Conservation (phyloP, 1,284 basidiomycete genomes). For the Apiotrichum brassicae region DNA sequence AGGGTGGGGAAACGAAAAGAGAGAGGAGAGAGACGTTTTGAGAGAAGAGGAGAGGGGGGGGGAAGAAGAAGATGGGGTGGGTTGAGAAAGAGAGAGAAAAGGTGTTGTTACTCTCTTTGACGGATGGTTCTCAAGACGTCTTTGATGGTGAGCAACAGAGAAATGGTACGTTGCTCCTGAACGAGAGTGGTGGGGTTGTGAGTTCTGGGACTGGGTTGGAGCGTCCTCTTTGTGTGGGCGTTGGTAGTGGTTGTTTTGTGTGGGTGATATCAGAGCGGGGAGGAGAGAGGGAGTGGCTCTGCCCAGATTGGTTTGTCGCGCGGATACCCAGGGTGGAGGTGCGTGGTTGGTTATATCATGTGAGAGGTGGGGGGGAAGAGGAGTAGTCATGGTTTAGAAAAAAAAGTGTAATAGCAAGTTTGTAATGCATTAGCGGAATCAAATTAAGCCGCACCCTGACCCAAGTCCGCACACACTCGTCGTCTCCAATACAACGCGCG, state of each 20-base stretch:
- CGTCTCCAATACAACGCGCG: too few species aligned
- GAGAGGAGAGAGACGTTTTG: background rate
- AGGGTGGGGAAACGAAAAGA: background rate
- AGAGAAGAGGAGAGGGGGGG: background rate
- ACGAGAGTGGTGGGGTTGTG: background rate
- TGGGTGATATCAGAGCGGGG: background rate
- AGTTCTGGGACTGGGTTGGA: background rate
- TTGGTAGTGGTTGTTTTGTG: background rate
- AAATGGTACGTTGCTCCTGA: background rate
- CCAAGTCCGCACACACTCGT: too few species aligned
- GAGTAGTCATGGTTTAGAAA: too few species aligned
- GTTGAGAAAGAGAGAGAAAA: too few species aligned
- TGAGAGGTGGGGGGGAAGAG: too few species aligned
- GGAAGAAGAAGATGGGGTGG: too few species aligned
- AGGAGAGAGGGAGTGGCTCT: background rate
- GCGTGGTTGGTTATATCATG: too few species aligned
- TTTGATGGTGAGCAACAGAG: constrained; percentile 2
- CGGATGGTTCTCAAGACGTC: constrained; percentile 1
- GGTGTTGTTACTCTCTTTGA: background rate
- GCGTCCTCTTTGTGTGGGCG: background rate
- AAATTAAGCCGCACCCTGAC: too few species aligned
- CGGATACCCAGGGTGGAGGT: too few species aligned
- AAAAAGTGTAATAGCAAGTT: too few species aligned
- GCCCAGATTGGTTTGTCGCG: background rate
- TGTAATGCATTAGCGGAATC: too few species aligned